Evolutionary conservation across 2,329 filamentous ascomycete species (phyloP), one percentile per base, ranked within the genome.

Genomic region (Macrophomina phaseolina): DNA sequence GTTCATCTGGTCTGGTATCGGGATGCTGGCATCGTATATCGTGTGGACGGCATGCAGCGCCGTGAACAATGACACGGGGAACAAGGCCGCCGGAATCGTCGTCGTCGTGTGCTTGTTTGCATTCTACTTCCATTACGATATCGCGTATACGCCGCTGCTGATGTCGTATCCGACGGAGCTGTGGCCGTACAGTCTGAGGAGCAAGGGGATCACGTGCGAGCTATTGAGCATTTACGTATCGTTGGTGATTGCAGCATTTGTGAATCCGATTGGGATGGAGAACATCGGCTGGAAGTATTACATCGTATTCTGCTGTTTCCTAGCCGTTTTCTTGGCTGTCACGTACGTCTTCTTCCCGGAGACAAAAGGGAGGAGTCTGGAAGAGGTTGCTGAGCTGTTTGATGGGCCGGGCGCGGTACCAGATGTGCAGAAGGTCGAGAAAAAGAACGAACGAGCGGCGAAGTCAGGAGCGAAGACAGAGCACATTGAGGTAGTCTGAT

Each of bases 121-220:
- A 9, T 67, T 67, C 49, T 67, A 67, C 56, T 67, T 67, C 65
- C 65, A 67, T n/a, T 67, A 67, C 65, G 65, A 67, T 56, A 67
- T 67, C 45, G 65, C 65, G n/a, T 67, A 67, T 30, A 67, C 67
- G 68, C 4, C 80, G 30, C 75, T 84, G 9, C 74, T 80, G 1
- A 76, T 82, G 53, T 78, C 77, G 16, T 84, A 83, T 71, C 75
- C 76, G 14, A 78, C 80, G 60, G 82, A 84, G 71, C 82, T 85
- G 68, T 72, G 82, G 38, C 79, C 80, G 4, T 82, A 81, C 73
- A 75, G 77, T 67, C 82, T 86, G 66, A 78, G 80, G 66, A 79
- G 84, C 34, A 79, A 72, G 74, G 78, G 79, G 62, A 71, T 81
- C 30, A 67, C 56, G 36, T 67, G 65, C 56, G 65, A 63, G 38